phyloP scores from a whole-genome alignment of 2,329 filamentous ascomycete genomes.

The Penicillium sp. region DNA sequence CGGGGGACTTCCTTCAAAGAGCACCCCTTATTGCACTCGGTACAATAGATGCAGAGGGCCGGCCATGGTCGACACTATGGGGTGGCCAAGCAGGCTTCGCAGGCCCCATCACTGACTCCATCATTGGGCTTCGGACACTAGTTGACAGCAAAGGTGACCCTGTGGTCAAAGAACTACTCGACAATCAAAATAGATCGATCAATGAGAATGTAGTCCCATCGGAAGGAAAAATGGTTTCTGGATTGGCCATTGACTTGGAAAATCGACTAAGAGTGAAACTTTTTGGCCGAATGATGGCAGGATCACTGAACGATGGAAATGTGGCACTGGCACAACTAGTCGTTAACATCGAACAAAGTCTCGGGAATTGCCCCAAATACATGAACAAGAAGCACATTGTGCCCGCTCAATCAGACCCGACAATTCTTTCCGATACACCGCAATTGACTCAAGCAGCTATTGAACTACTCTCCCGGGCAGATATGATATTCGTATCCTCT shows the following conservation, averaged over 20 bases:
- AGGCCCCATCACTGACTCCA: conserved; percentile 58
- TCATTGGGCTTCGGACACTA: conserved; percentile 63
- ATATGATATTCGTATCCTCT: conserved; percentile 68
- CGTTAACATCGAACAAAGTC: conserved; percentile 66
- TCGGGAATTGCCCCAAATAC: conserved; percentile 87
- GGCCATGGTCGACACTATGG: conserved; percentile 76
- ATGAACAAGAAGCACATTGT: conserved; percentile 70
- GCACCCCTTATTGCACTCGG: conserved; percentile 73
- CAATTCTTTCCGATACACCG: conserved; percentile 44
- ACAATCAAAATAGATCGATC: conserved; percentile 44
- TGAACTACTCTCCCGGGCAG: background rate
- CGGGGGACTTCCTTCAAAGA: conserved; percentile 53
- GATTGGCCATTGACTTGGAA: conserved; percentile 63
- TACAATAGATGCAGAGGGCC: conserved; percentile 62
- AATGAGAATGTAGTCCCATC: conserved; percentile 43
- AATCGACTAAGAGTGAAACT: conserved; percentile 72
- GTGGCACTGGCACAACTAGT: conserved; percentile 56
- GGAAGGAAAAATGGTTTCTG: conserved; percentile 56
- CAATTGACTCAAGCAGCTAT: background rate
- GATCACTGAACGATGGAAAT: conserved; percentile 46
- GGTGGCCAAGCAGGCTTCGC: conserved; percentile 72
- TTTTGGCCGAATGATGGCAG: conserved; percentile 67
- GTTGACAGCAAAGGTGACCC: conserved; percentile 68
- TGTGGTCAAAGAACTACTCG: conserved; percentile 52
- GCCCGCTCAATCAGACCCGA: conserved; percentile 55